Base-by-base conservation (phyloP, 1,284 basidiomycete genomes). In the Ceratobasidium theobromae region DNA sequence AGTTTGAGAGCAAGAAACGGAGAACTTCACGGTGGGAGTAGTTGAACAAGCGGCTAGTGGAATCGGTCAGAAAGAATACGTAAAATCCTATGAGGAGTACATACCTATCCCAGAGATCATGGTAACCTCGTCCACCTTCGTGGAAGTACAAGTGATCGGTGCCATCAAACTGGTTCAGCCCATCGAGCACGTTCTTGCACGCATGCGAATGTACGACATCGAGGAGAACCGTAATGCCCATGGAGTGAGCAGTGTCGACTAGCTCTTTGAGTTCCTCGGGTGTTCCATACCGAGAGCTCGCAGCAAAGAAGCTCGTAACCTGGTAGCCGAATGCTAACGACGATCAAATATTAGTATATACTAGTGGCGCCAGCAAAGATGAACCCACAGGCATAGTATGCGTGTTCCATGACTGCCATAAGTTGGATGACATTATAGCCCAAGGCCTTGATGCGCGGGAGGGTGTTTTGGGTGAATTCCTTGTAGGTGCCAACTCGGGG, bases 121-220 rank as follows among this genome's bases (percentile, higher is more conserved):
- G 96, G 8, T 87, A 83, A 2, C 97, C 96, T 75, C 88, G 94
- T 2, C 76, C 80, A 55, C 96, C 96, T 70, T 89, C 92, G 73
- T 99, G 96, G 84, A 99, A 99, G 80, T 98, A 98, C 45, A 87
- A 86, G 76, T 98, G 94, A 76, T 98, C 96, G 9, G 91, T 89
- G 8, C 96, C 97, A 74, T 99, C 96, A 74, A 97, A 98, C 74
- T 88, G 83, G 77, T 98, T 99, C 68, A 99, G 79, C 1, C 96
- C 97, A 74, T 99, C 96, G 52, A 95, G 82, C 23, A 97, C 88
- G 74, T 99, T 99, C 79, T 98, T 99, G 82, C 91, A 95, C 1
- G 96, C 96, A 77, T 99, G 96, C 5, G 95, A 98, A 77, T 99
- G 96, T 1, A 99, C 96, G 48, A 99, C 87, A 74, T 99, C 96